These are phyloP conservation scores for Tetracladium maxilliforme DNA, from an alignment of 2,329 filamentous ascomycete species.

Conservation along the genomic window DNA sequence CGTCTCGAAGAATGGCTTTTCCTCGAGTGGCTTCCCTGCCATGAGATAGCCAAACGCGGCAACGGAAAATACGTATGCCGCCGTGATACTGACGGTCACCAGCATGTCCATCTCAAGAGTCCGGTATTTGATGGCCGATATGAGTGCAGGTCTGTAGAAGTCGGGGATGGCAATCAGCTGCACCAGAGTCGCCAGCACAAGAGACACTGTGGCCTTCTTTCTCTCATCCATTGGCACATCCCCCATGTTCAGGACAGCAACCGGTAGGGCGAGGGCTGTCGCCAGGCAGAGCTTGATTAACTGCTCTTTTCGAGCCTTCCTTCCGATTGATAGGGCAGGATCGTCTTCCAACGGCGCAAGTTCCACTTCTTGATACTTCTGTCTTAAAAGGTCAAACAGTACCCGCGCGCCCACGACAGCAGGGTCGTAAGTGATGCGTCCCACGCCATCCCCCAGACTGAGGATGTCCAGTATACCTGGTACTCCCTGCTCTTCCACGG, in stretches of 20 bases:
- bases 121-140: conserved; percentile 25
- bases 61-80: conserved; percentile 34
- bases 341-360: too few relatives aligned
- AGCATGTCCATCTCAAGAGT: conserved; percentile 41
- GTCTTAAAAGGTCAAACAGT: conserved; percentile 22
- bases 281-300: too few relatives aligned
- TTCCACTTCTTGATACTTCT: conserved; percentile 18
- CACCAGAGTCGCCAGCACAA: conserved; percentile 32
- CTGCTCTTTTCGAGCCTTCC: too few relatives aligned
- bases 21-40: conserved; percentile 13
- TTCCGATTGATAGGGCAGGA: too few relatives aligned
- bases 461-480: too few relatives aligned
- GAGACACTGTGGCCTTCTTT: conserved; percentile 14
- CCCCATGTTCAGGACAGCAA: too few relatives aligned
- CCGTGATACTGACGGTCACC: conserved; percentile 35
- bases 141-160: conserved; percentile 33
- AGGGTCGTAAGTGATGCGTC: conserved; percentile 28
- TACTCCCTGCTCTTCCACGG: too few relatives aligned
- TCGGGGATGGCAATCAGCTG: conserved; percentile 30
- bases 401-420: conserved; percentile 29
- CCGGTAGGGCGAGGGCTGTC: too few relatives aligned
- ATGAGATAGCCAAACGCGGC: conserved; percentile 21
- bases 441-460: too few relatives aligned
- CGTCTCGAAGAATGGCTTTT: conserved; percentile 21
- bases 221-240: too few relatives aligned